Evolutionary conservation across 805 yeast genomes (phyloP).

Genomic region (Brettanomyces anomalus): DNA sequence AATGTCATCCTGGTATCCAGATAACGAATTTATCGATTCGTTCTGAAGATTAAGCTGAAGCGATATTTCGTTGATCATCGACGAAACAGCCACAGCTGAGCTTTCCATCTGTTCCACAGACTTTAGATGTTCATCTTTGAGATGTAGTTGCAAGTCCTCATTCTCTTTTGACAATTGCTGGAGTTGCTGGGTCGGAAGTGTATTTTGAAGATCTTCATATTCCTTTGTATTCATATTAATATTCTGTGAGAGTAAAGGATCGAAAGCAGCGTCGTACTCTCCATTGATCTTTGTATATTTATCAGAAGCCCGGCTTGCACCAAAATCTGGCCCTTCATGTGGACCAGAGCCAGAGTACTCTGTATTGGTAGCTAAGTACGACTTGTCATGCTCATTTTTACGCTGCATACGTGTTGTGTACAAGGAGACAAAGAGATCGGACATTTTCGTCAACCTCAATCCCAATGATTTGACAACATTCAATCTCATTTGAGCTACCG

Average conservation of each 20-base stretch:
- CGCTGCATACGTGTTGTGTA: slow-evolving; percentile 40
- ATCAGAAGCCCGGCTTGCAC: background rate
- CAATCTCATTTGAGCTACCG: slow-evolving; percentile 35
- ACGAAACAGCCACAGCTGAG: slow-evolving; percentile 64
- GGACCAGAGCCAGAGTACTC: slow-evolving; percentile 1
- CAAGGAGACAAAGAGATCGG: slow-evolving; percentile 37
- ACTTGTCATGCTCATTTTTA: slow-evolving; percentile 28
- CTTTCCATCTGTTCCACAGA: slow-evolving; percentile 53
- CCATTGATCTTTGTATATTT: background rate
- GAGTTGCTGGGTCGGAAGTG: slow-evolving; percentile 39
- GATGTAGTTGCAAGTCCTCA: slow-evolving; percentile 37
- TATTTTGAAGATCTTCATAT: slow-evolving; percentile 25
- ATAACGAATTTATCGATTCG: slow-evolving; percentile 52
- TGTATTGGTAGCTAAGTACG: slow-evolving; percentile 18
- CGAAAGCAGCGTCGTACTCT: too few relatives aligned
- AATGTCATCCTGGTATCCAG: slow-evolving; percentile 61
- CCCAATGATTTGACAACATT: slow-evolving; percentile 43
- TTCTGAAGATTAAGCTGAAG: slow-evolving; percentile 67
- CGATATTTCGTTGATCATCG: slow-evolving; percentile 65
- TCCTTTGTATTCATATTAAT: slow-evolving; percentile 22
- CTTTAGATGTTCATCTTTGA: slow-evolving; percentile 51
- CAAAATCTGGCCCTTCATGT: background rate
- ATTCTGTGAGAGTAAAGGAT: background rate
- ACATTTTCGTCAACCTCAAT: slow-evolving; percentile 32
- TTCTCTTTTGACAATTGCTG: slow-evolving; percentile 54